Base-by-base conservation (phyloP, 108 stramenopile genomes). In the Fragilaria radians region DNA sequence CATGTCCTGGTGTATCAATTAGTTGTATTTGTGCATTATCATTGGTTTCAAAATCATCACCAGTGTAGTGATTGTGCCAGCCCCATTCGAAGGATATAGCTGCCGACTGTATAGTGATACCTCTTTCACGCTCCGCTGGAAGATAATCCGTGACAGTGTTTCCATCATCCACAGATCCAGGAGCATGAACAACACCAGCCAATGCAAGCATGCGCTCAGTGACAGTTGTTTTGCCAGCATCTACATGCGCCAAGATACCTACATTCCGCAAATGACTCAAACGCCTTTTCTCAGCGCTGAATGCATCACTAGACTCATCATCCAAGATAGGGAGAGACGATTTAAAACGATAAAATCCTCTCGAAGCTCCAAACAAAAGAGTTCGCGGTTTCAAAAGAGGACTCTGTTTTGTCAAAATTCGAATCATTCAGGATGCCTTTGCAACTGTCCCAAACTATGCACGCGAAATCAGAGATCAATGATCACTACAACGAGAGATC, bases 191-290 rank as follows among this genome's bases (percentile, higher is more conserved):
- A 9, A 93, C 71, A 14, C 97, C 97, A 14, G 95, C 79, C 46
- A 96, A 58, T 32, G 88, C 94, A 47, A 99, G 79, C 89, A 99
- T 97, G 11, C 95, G 91, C 67, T 99, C 99, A 3, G 96, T 99
- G 18, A 96, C 88, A 19, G 99, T 99, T n/a, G 99, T 99, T 67
- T 98, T 99, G 25, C 99, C 99, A 1, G 99, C 97, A 72, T 99
- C 99, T 50, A 99, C 96, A 71, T 99, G 99, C 0, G 99, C 99
- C 27, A 99, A 81, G 57, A 98, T 85, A 3, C 97, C 99, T 5
- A 98, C 83, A 66, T 87, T 89, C 45, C 89, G 89, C 1, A 94
- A 47, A 55, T 73, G 78, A 23, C 58, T 63, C 1, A 90, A 80
- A 17, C 85, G 80, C 1, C 58, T 63, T 28, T 70, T 79, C 36